Percentiles rank a stretch among this genome's conserved stretches.
phyloP scores from a whole-genome alignment of 225 moss, liverwort and hornwort genomes.

The Anthoceros angustus region DNA sequence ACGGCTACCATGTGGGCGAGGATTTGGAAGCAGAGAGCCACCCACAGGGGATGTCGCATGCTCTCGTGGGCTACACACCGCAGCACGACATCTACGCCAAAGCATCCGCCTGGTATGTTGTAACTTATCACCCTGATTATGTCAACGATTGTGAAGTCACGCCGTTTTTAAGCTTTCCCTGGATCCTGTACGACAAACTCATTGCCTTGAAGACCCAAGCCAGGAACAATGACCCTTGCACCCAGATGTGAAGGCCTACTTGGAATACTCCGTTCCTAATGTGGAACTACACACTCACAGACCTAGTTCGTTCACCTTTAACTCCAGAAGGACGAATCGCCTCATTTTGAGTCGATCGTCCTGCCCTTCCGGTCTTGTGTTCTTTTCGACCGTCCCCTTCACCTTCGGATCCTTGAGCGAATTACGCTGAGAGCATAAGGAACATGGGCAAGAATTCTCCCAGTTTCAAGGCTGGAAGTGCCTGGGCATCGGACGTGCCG shows the following conservation, averaged over 20 bases:
- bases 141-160: background rate
- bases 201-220: slow-evolving; percentile 12
- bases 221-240: background rate
- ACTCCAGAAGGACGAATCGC: too few species aligned
- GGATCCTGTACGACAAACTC: slow-evolving; percentile 25
- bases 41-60: background rate
- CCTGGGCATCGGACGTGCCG: too few species aligned
- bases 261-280: too few species aligned
- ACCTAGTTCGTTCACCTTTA: too few species aligned
- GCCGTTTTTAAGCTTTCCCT: slow-evolving; percentile 28
- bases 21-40: background rate
- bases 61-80: background rate
- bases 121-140: slow-evolving; percentile 15
- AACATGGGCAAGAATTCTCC: too few species aligned
- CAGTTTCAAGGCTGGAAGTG: too few species aligned
- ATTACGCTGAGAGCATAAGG: too few species aligned
- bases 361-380: too few species aligned
- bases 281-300: too few species aligned
- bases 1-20: slow-evolving; percentile 5
- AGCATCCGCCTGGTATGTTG: slow-evolving; percentile 35
- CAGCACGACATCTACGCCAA: slow-evolving; percentile 11
- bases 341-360: too few species aligned
- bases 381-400: too few species aligned
- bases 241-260: background rate
- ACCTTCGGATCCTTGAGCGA: too few species aligned